These are phyloP conservation scores for Sisymbrium altissimum DNA, from an alignment of 345 rosid species.

Conservation along the genomic window DNA sequence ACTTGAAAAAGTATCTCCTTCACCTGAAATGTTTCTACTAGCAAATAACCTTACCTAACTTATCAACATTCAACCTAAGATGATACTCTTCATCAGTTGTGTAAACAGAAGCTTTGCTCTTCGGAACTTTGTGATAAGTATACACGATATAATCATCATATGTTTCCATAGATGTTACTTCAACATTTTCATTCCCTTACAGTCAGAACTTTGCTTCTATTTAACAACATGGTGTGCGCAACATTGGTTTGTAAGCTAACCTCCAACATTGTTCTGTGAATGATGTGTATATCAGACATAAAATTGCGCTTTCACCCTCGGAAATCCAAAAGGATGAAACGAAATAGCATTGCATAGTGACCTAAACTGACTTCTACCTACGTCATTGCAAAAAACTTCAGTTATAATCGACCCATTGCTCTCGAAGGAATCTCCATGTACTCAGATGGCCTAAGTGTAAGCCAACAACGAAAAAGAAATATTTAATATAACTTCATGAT, in stretches of 20 bases:
- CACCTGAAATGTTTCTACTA: not conserved
- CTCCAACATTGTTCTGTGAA: conserved; percentile 9
- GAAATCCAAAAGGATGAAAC: not conserved
- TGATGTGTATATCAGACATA: conserved; percentile 20
- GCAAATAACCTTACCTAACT: not conserved
- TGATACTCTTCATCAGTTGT: not conserved
- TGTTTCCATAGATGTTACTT: conserved; percentile 14
- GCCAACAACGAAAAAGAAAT: conserved; percentile 1
- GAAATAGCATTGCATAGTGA: conserved; percentile 19
- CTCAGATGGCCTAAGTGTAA: conserved; percentile 17
- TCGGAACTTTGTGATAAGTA: not conserved
- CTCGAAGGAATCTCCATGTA: conserved; percentile 7
- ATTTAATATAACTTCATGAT: not conserved
- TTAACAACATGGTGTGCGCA: conserved; percentile 22
- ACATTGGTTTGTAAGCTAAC: conserved; percentile 17
- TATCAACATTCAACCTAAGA: not conserved
- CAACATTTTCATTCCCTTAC: conserved; percentile 20
- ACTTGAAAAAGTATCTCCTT: not conserved
- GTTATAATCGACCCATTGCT: conserved; percentile 11
- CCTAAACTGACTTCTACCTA: conserved; percentile 23
- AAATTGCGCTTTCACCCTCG: not conserved
- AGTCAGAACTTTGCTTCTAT: conserved; percentile 9
- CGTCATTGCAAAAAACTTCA: conserved; percentile 22
- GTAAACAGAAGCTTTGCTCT: not conserved
- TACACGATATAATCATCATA: not conserved